phyloP scores from a whole-genome alignment of 2,329 filamentous ascomycete genomes.

The Fusarium citri region DNA sequence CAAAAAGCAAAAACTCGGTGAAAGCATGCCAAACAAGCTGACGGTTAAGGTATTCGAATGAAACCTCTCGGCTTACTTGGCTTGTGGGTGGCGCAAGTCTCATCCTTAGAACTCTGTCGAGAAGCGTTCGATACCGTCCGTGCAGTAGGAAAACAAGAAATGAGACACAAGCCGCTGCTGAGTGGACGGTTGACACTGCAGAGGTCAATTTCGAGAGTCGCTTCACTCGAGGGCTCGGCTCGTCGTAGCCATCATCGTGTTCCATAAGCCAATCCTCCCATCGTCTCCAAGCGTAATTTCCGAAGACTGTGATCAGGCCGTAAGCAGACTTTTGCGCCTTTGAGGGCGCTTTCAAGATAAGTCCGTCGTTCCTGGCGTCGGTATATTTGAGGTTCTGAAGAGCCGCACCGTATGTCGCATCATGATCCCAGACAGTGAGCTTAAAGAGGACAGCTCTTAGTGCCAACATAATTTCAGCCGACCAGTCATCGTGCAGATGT shows the following conservation, averaged over 20 bases:
- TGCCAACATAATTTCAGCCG: conserved; percentile 82
- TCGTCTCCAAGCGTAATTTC: conserved; percentile 89
- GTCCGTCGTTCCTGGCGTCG: conserved; percentile 76
- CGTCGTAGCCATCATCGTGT: conserved; percentile 79
- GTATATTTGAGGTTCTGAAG: conserved; percentile 92
- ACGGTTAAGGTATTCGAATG: conserved; percentile 96
- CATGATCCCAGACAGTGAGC: conserved; percentile 94
- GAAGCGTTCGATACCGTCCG: conserved; percentile 88
- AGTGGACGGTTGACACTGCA: conserved; percentile 77
- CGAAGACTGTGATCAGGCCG: conserved; percentile 86
- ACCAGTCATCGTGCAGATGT: conserved; percentile 86
- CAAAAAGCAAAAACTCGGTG: conserved; percentile 96
- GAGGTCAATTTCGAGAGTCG: conserved; percentile 77
- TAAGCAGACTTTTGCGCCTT: conserved; percentile 86
- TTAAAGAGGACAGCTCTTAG: conserved; percentile 90
- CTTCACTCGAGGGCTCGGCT: conserved; percentile 63
- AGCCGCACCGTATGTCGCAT: conserved; percentile 92
- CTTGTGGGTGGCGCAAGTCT: conserved; percentile 86
- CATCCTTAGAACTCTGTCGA: conserved; percentile 86
- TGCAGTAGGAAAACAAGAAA: conserved; percentile 93
- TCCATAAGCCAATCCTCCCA: conserved; percentile 90
- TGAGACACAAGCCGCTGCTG: conserved; percentile 82
- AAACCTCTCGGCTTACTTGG: conserved; percentile 90
- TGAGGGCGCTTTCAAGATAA: conserved; percentile 76
- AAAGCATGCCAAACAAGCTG: conserved; percentile 99